These are phyloP conservation scores for Aspergillus terreus DNA, from an alignment of 2,329 filamentous ascomycete species.

Conservation along the genomic window DNA sequence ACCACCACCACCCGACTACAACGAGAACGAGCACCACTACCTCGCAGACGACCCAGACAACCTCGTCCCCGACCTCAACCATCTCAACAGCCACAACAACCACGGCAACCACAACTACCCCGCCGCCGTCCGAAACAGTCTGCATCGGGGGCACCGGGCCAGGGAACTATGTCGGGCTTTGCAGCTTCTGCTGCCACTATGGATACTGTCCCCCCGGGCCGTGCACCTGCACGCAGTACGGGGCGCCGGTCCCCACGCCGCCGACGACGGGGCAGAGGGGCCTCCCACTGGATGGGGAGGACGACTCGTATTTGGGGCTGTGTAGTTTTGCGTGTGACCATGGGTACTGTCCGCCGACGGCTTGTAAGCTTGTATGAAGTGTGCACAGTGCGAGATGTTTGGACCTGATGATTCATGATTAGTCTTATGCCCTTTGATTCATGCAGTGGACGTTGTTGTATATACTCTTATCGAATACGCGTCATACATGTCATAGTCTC, in stretches of 20 bases:
- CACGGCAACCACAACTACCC: neutral
- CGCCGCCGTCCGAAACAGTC: neutral
- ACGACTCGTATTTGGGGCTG: conserved; percentile 41
- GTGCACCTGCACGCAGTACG: conserved; percentile 27
- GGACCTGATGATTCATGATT: no score
- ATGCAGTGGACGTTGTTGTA: no score
- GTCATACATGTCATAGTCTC: neutral
- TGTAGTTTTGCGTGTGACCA: conserved; percentile 48
- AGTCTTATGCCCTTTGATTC: no score
- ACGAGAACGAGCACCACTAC: neutral
- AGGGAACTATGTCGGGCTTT: conserved; percentile 28
- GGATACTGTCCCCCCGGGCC: conserved; percentile 30
- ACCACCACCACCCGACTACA: neutral
- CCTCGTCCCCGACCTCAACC: neutral
- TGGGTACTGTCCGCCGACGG: conserved; percentile 43
- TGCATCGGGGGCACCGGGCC: conserved; percentile 27
- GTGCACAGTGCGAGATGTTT: neutral
- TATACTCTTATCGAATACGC: no score
- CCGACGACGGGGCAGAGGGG: conserved; percentile 20
- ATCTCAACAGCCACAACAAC: neutral
- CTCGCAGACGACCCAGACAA: neutral
- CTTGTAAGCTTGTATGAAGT: conserved; percentile 10
- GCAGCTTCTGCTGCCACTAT: conserved; percentile 27
- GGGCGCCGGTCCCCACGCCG: conserved; percentile 19
- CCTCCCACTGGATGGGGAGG: conserved; percentile 17